Evolutionary conservation across 176 grass and related monocot species (phyloP).

Genomic region (Rhynchospora pubera): DNA sequence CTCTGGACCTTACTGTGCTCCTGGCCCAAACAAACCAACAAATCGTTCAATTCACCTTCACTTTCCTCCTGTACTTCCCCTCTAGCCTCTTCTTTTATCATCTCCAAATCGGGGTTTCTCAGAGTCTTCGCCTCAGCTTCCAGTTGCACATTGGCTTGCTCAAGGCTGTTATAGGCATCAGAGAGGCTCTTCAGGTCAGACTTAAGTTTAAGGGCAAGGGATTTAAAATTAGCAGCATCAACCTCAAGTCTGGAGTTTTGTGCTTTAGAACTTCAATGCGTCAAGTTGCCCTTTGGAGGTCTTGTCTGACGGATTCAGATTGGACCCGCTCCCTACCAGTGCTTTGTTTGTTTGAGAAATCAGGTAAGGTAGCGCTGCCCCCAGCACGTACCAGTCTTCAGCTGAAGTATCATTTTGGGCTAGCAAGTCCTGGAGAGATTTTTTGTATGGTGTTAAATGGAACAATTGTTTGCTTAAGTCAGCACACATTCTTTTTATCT

Average conservation of each 20-base stretch:
- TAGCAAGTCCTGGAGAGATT: conserved; percentile 68
- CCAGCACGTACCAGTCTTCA: conserved; percentile 72
- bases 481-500: not conserved
- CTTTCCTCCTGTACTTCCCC: conserved; percentile 83
- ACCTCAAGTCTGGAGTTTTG: conserved; percentile 65
- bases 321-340: conserved; percentile 70
- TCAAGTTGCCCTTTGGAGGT: conserved; percentile 53
- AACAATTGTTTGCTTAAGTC: not conserved
- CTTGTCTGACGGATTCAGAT: conserved; percentile 72
- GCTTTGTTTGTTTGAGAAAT: conserved; percentile 47
- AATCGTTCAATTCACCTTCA: conserved; percentile 82
- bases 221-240: conserved; percentile 65
- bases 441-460: conserved; percentile 12
- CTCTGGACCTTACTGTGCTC: conserved; percentile 99
- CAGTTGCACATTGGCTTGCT: conserved; percentile 66
- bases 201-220: conserved; percentile 64
- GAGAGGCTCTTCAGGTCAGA: conserved; percentile 94
- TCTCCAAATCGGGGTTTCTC: conserved; percentile 53
- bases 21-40: conserved; percentile 93
- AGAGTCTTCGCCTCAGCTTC: conserved; percentile 58
- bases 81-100: conserved; percentile 61
- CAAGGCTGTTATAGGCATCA: conserved; percentile 89
- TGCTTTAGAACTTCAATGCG: conserved; percentile 51
- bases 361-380: conserved; percentile 25
- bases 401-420: conserved; percentile 77